A percentile compares a stretch with the other conserved stretches of the same genome.
Conservation (phyloP, 83 land plant species). For the Picea abies region DNA sequence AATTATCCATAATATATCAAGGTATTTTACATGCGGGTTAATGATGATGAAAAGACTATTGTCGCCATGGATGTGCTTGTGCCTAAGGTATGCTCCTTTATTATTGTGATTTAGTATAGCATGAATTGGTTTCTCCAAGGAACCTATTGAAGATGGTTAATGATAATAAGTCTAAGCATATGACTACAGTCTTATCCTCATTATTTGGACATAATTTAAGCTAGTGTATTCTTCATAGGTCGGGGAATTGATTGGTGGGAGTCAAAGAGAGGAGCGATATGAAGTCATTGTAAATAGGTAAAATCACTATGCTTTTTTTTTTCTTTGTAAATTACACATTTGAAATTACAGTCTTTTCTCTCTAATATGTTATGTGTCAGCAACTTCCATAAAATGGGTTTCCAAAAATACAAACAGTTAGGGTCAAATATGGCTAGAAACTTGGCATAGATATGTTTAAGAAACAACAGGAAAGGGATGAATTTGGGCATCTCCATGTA, state of each 20-base stretch:
- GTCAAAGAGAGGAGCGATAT: slow-evolving; percentile 91
- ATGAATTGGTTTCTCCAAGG: neutral
- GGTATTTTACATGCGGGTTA: too few relatives aligned
- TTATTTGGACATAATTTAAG: neutral
- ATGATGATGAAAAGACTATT: too few relatives aligned
- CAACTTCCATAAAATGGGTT: too few relatives aligned
- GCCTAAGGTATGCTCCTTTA: neutral
- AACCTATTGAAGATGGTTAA: neutral
- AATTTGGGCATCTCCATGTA: too few relatives aligned
- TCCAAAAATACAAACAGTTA: too few relatives aligned
- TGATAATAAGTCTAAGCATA: neutral
- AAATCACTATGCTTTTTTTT: neutral
- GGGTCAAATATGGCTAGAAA: too few relatives aligned
- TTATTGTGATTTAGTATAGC: neutral
- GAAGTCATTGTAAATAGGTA: slow-evolving; percentile 79
- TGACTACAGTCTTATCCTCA: neutral
- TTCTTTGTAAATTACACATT: neutral
- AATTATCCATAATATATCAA: too few relatives aligned
- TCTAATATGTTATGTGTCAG: too few relatives aligned
- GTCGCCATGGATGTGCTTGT: too few relatives aligned
- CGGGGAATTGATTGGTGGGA: slow-evolving; percentile 92
- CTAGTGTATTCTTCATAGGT: slow-evolving; percentile 47
- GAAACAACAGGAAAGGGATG: too few relatives aligned
- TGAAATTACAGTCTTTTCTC: neutral
- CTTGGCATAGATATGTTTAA: too few relatives aligned